Conservation (phyloP, 257 asterid genomes). For the Buddleja alternifolia region DNA sequence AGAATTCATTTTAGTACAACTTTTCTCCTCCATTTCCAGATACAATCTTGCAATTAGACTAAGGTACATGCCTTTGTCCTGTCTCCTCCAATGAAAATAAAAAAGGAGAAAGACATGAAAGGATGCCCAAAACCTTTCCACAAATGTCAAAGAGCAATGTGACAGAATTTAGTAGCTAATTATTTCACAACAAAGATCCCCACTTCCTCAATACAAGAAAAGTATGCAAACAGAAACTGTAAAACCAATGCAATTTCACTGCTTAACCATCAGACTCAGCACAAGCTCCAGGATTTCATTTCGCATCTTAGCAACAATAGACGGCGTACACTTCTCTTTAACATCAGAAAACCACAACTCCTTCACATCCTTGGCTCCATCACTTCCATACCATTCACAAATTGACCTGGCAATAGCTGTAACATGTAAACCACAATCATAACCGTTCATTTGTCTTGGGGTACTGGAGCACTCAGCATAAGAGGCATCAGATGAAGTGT, state of each 20-base stretch:
- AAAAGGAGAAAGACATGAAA: too few relatives aligned
- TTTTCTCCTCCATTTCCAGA: too few relatives aligned
- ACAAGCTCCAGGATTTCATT: conserved; percentile 57
- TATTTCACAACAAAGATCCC: not conserved
- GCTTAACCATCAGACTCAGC: conserved; percentile 45
- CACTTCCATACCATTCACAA: conserved; percentile 58
- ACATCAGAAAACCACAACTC: conserved; percentile 55
- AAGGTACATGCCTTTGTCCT: too few relatives aligned
- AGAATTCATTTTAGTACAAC: too few relatives aligned
- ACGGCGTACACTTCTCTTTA: conserved; percentile 54
- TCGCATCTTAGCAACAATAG: conserved; percentile 54
- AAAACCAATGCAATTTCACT: conserved; percentile 18
- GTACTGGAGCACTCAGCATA: conserved; percentile 45
- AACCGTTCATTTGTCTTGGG: conserved; percentile 61
- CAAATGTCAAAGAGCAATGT: too few relatives aligned
- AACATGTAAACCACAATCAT: conserved; percentile 85
- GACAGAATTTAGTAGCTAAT: not conserved
- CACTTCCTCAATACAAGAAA: not conserved
- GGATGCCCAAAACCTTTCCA: too few relatives aligned
- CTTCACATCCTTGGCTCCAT: conserved; percentile 30
- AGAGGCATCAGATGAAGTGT: conserved; percentile 30
- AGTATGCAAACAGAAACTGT: not conserved
- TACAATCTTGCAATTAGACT: too few relatives aligned
- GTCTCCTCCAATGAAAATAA: too few relatives aligned
- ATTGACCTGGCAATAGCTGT: conserved; percentile 64